Evolutionary conservation across 2,329 filamentous ascomycete genomes (phyloP).

Genomic region (Fusarium sarcochroum): DNA sequence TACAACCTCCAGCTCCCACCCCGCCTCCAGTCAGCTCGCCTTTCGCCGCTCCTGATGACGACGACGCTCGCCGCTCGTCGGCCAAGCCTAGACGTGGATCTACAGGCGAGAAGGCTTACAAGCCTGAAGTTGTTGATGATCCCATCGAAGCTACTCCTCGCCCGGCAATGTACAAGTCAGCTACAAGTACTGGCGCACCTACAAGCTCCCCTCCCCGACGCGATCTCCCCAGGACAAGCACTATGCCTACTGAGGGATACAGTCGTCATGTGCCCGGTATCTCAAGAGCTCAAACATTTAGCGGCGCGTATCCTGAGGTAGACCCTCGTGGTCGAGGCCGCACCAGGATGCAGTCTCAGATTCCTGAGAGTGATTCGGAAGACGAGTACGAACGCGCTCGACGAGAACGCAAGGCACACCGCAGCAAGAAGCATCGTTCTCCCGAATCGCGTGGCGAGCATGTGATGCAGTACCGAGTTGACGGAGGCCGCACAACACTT

Average conservation of each 20-base stretch:
- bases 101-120: constrained; percentile 52
- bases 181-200: constrained; percentile 45
- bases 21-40: constrained; percentile 53
- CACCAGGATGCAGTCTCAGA: constrained; percentile 55
- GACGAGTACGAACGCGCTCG: constrained; percentile 53
- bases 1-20: constrained; percentile 54
- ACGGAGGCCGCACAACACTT: constrained; percentile 47
- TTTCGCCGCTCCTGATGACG: constrained; percentile 51
- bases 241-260: constrained; percentile 53
- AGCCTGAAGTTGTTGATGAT: constrained; percentile 54
- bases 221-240: constrained; percentile 52
- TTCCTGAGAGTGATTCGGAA: constrained; percentile 53
- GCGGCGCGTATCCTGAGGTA: constrained; percentile 43
- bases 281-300: constrained; percentile 54
- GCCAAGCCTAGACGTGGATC: constrained; percentile 54
- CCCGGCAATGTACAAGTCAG: constrained; percentile 46
- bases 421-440: constrained; percentile 55
- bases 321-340: constrained; percentile 56
- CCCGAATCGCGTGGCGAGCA: constrained; percentile 49
- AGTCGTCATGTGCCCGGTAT: constrained; percentile 49
- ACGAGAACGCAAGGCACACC: constrained; percentile 52
- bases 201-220: constrained; percentile 54
- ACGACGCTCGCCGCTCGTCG: constrained; percentile 53
- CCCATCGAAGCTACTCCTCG: constrained; percentile 51
- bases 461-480: constrained; percentile 51